Evolutionary conservation across 352 stramenopile genomes (phyloP), one percentile per base, ranked within the genome.

Genomic region (Globisporangium recalcitrans): DNA sequence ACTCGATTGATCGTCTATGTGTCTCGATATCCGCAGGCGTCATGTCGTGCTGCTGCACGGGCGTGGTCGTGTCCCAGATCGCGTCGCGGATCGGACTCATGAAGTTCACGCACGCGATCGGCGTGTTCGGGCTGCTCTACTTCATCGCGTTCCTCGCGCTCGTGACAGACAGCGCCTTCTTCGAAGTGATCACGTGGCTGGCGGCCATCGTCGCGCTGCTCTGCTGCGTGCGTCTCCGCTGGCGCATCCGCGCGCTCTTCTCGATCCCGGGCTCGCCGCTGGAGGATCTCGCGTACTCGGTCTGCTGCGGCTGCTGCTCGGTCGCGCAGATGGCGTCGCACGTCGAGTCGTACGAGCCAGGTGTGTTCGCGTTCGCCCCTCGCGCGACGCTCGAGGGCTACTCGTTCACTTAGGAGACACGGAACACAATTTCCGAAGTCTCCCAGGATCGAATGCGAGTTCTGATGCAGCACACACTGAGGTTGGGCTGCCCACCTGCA

Each of bases 321-420:
- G 74, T 91, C 54, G 83, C 83, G 10, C 83, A 92, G 65, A 88
- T 91, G 78, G 84, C 81, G 10, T 86, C 81, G 22, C 79, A 93
- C 63, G 81, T 93, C 59, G 78, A 90, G 67, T 86, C 81, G 54
- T 93, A 91, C 64, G 76, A 88, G 69, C 84, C 81, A 1, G 84
- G 81, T 29, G 58, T 59, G 27, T 88, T 82, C 60, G 55, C 72
- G 10, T 90, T 93, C 34, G 61, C 70, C 11, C 80, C 83, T 21
- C 83, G 77, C 40, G 70, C 78, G 19, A 92, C 83, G 40, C 79
- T 92, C 5, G 70, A 80, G 52, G 80, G 80, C 47, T 89, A 89
- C 71, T 74, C 77, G 27, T 63, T 76, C 57, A 84, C 65, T 58
- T 87, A 85, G 64, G n/a, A 49, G 48, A 4, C 10, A 21, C 10